Evolutionary conservation across 1,139 yeast genomes (phyloP).

Genomic region (Debaryomycetaceae sp.): DNA sequence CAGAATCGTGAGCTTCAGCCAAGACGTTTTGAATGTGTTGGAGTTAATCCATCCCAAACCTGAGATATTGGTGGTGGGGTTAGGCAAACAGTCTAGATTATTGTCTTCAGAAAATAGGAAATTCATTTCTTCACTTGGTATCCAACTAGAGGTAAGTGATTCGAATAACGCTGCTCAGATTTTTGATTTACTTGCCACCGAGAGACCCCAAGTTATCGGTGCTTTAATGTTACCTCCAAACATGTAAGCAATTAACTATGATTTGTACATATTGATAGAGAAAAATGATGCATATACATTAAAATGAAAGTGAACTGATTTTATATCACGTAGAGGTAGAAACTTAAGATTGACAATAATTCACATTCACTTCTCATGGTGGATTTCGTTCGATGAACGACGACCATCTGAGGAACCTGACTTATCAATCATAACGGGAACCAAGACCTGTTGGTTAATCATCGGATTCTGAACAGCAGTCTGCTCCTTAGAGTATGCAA

Average conservation of each 20-base stretch:
- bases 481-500: constrained; percentile 5
- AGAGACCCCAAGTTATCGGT: constrained; percentile 68
- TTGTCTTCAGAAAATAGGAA: constrained; percentile 53
- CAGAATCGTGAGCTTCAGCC: constrained; percentile 41
- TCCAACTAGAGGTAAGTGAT: constrained; percentile 66
- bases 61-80: constrained; percentile 68
- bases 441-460: constrained; percentile 6
- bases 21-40: constrained; percentile 46
- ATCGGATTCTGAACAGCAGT: not conserved
- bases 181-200: constrained; percentile 75
- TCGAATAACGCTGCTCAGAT: constrained; percentile 66
- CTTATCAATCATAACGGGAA: constrained; percentile 6
- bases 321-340: not conserved
- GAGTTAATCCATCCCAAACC: constrained; percentile 71
- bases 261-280: not conserved
- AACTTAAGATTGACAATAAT: not conserved
- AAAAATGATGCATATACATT: not conserved
- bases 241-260: constrained; percentile 25
- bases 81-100: constrained; percentile 62
- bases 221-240: constrained; percentile 73
- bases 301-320: too few species aligned
- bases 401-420: not conserved
- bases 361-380: not conserved
- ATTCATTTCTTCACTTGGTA: constrained; percentile 55
- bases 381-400: not conserved